These are phyloP conservation scores for Myriosclerotinia duriaeana DNA, from an alignment of 2,329 filamentous ascomycete species.

Conservation along the genomic window DNA sequence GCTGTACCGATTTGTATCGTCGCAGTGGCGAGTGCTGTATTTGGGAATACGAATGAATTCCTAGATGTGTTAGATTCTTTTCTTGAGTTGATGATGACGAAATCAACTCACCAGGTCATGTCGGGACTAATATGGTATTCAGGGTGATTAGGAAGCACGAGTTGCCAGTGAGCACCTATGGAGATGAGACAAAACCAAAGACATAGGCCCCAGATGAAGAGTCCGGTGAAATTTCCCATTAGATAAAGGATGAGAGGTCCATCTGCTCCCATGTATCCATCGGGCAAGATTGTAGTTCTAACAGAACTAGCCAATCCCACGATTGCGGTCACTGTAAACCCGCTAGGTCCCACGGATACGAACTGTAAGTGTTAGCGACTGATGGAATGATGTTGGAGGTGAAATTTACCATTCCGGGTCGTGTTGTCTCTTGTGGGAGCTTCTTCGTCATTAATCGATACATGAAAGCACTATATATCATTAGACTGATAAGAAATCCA, in stretches of 20 bases:
- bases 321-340: constrained; percentile 61
- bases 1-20: constrained; percentile 69
- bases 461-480: constrained; percentile 82
- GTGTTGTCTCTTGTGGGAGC: constrained; percentile 69
- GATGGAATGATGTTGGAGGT: neutral
- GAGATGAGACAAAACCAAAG: constrained; percentile 83
- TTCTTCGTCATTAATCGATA: constrained; percentile 89
- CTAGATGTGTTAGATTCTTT: constrained; percentile 58
- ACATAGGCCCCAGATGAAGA: constrained; percentile 83
- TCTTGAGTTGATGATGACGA: neutral
- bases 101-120: constrained; percentile 70
- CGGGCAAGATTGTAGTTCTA: constrained; percentile 45
- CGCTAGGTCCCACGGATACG: constrained; percentile 70
- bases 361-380: constrained; percentile 50
- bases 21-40: constrained; percentile 53
- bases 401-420: constrained; percentile 65
- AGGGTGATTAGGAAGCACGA: constrained; percentile 49
- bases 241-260: constrained; percentile 49
- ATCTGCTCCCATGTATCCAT: constrained; percentile 46
- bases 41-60: constrained; percentile 63
- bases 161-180: constrained; percentile 72
- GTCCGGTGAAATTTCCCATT: constrained; percentile 59
- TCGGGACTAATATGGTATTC: constrained; percentile 66
- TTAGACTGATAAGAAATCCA: constrained; percentile 61
- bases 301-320: constrained; percentile 42